phyloP scores from a whole-genome alignment of 2,329 filamentous ascomycete genomes.

The Neofusicoccum sp. region DNA sequence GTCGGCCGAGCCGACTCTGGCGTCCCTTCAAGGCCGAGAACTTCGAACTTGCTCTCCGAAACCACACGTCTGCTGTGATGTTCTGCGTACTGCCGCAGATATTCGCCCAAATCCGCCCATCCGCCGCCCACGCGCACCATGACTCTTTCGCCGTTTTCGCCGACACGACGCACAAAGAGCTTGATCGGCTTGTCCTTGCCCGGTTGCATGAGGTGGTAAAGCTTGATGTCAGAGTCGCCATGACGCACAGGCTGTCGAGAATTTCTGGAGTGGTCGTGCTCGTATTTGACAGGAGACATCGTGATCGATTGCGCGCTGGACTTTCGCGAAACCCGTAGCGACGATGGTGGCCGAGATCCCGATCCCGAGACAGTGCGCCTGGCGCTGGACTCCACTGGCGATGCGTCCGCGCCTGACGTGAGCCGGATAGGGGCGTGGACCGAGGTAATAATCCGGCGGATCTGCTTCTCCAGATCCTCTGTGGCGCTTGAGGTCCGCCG shows the following conservation, averaged over 20 bases:
- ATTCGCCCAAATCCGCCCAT: conserved; percentile 97
- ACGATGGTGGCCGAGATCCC: conserved; percentile 11
- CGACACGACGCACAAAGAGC: conserved; percentile 88
- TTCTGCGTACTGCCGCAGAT: conserved; percentile 85
- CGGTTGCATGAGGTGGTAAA: conserved; percentile 86
- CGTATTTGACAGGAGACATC: conserved; percentile 36
- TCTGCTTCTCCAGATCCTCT: conserved; percentile 74
- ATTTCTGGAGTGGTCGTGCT: conserved; percentile 34
- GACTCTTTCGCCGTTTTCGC: conserved; percentile 83
- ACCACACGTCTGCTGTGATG: conserved; percentile 78
- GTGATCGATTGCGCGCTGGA: conserved; percentile 24
- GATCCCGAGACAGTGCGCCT: conserved; percentile 10
- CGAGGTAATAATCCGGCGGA: conserved; percentile 72
- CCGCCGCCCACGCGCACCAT: conserved; percentile 98
- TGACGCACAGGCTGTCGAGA: conserved; percentile 30
- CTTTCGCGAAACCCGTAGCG: background rate
- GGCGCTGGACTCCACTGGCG: background rate
- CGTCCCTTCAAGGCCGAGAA: conserved; percentile 46
- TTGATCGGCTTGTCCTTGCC: conserved; percentile 88
- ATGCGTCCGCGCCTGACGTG: conserved; percentile 40
- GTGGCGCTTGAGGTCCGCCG: conserved; percentile 30
- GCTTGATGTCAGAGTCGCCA: conserved; percentile 67
- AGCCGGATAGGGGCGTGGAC: conserved; percentile 80
- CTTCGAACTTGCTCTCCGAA: conserved; percentile 55
- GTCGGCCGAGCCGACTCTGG: conserved; percentile 7